A percentile compares a stretch with the other conserved stretches of the same genome.
These are phyloP conservation scores for Lichina pygmaea DNA, from an alignment of 495 filamentous ascomycete genomes.

Conservation along the genomic window DNA sequence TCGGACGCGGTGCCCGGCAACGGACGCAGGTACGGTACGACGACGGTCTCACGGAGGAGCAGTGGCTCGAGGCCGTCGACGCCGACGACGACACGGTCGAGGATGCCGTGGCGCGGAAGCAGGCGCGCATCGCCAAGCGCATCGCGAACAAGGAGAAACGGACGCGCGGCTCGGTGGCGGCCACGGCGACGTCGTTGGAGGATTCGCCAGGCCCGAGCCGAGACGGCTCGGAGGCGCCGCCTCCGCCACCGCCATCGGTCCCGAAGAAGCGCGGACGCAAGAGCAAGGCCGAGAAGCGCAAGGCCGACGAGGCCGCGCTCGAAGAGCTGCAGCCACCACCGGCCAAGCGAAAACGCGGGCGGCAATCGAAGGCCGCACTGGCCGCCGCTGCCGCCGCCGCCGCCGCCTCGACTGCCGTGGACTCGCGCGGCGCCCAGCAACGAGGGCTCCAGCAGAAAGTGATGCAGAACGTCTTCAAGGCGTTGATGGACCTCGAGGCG, in stretches of 20 bases:
- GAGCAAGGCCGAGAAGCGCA: constrained; percentile 53
- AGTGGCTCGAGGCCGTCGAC: constrained; percentile 85
- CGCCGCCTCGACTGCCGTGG: background rate
- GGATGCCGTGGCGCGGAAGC: constrained; percentile 70
- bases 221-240: constrained; percentile 50
- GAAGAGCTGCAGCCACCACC: constrained; percentile 31
- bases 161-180: constrained; percentile 17
- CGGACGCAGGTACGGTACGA: constrained; percentile 84
- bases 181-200: constrained; percentile 5
- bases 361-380: constrained; percentile 36
- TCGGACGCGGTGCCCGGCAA: constrained; percentile 80
- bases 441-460: constrained; percentile 44
- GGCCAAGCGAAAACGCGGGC: constrained; percentile 57
- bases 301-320: constrained; percentile 42
- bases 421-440: constrained; percentile 19
- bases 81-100: constrained; percentile 87
- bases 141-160: constrained; percentile 32
- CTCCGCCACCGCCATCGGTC: constrained; percentile 6
- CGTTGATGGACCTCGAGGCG: constrained; percentile 40
- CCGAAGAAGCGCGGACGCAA: constrained; percentile 56
- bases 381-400: constrained; percentile 8
- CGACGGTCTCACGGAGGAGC: constrained; percentile 91
- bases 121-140: constrained; percentile 59
- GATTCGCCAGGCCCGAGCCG: constrained; percentile 50
- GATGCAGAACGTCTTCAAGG: constrained; percentile 45